Evolutionary conservation across 352 stramenopile genomes (phyloP).

Genomic region (Lagenidium sp.): DNA sequence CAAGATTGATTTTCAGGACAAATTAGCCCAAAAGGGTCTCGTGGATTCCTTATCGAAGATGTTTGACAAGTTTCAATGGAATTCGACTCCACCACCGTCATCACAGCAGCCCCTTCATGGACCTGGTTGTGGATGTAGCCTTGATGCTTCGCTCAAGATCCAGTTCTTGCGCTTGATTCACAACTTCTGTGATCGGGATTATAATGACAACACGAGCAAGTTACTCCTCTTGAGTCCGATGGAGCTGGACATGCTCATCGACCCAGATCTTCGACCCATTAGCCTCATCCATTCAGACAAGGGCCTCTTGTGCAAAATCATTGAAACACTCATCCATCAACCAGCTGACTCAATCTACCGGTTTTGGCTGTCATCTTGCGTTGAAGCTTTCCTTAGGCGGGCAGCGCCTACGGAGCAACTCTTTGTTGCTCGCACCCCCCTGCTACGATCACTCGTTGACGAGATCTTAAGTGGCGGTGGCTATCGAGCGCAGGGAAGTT

Average conservation of each 20-base stretch:
- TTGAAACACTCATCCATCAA: constrained; percentile 86
- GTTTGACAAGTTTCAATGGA: constrained; percentile 93
- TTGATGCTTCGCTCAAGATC: constrained; percentile 92
- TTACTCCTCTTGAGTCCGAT: constrained; percentile 66
- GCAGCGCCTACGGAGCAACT: constrained; percentile 81
- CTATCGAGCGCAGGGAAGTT: constrained; percentile 84
- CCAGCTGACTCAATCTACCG: constrained; percentile 91
- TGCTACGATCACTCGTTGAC: constrained; percentile 81
- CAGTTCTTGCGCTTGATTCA: constrained; percentile 94
- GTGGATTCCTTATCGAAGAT: constrained; percentile 89
- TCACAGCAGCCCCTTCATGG: constrained; percentile 57
- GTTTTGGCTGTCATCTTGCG: constrained; percentile 95
- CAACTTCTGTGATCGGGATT: constrained; percentile 95
- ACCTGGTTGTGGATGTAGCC: constrained; percentile 90
- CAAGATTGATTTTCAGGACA: constrained; percentile 90
- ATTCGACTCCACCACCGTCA: constrained; percentile 28
- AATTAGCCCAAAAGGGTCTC: constrained; percentile 82
- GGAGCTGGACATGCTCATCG: constrained; percentile 47
- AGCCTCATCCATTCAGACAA: constrained; percentile 62
- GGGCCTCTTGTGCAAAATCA: constrained; percentile 88
- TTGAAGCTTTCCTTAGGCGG: constrained; percentile 93
- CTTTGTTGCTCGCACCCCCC: constrained; percentile 83
- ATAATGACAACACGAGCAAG: constrained; percentile 76
- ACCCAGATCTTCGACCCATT: constrained; percentile 31
- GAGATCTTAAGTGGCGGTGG: constrained; percentile 80